Evolutionary conservation across 768 basidiomycete genomes (phyloP).

Genomic region (Lentinula detonsa): DNA sequence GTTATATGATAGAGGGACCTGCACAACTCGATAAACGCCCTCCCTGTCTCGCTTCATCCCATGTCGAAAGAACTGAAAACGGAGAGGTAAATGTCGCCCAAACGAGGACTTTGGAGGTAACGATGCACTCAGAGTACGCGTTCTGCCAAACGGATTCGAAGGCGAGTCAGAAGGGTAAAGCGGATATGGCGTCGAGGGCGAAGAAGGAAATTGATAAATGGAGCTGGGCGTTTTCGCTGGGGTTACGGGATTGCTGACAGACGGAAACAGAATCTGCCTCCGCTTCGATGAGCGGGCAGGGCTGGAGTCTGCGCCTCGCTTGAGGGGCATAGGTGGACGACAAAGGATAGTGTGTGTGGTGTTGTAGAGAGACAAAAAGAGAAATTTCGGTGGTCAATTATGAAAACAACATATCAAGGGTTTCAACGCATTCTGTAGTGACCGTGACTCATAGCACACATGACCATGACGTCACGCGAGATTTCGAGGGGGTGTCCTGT

Average conservation of each 20-base stretch:
- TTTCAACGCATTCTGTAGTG: not conserved
- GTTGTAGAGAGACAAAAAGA: no score
- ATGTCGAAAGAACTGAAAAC: slow-evolving; percentile 50
- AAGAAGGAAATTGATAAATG: not conserved
- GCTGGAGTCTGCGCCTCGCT: not conserved
- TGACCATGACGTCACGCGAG: not conserved
- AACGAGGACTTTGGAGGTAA: slow-evolving; percentile 36
- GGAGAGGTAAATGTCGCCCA: slow-evolving; percentile 55
- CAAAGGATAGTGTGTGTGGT: no score
- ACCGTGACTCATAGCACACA: not conserved
- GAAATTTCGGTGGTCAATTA: not conserved
- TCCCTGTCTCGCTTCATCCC: slow-evolving; percentile 25
- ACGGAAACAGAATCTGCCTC: slow-evolving; percentile 1
- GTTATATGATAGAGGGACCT: slow-evolving; percentile 66
- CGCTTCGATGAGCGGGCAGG: not conserved
- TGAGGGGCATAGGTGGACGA: not conserved
- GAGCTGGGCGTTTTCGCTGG: not conserved
- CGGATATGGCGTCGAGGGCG: slow-evolving; percentile 26
- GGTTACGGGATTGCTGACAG: not conserved
- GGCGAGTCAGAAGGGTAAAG: slow-evolving; percentile 59
- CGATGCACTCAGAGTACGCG: slow-evolving; percentile 29
- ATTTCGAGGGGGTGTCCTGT: no score
- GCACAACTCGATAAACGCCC: slow-evolving; percentile 57
- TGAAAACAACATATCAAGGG: not conserved
- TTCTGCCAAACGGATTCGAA: slow-evolving; percentile 63